Evolutionary conservation across 2,329 filamentous ascomycete species (phyloP), one percentile per base, ranked within the genome.

Genomic region (Pyrenophora graminea): DNA sequence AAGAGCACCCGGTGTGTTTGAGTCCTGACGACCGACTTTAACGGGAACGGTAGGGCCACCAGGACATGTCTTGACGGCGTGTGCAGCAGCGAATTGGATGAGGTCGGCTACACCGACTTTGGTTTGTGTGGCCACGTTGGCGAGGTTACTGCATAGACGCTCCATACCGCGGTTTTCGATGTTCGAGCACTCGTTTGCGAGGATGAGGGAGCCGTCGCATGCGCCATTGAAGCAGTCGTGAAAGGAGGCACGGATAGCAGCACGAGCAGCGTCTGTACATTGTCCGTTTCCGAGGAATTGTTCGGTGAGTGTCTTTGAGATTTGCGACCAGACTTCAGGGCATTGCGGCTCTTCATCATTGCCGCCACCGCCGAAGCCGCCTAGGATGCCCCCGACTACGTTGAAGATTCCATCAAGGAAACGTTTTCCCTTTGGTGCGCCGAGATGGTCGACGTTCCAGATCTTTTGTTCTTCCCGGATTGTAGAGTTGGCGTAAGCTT

Each of bases 151-250:
- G 13, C 74, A 76, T 21, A 81, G 75, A 4, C 67, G 68, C 46
- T 71, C 57, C 1, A 85, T 69, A 0, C 79, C 80, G 2, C 48
- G 61, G 62, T 84, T 75, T 45, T 75, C 70, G 0, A 45, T 8
- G 15, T 73, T 67, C 1, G 62, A 58, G 53, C 74, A 74, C 43
- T 73, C 70, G 17, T 66, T 48, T 17, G 70, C 67, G 13, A 72
- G 64, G 41, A 73, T 70, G 21, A 73, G 58, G 21, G 70, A 73
- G 8, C 70, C 70, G 36, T 73, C 70, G 39, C 69, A 72, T 2
- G 67, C 67, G 12, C 69, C 70, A 39, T 67, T 67, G 64, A 71
- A 71, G 58, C 69, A 72, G 51, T 72, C 70, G 19, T 73, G 70
- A 56, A 73, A 73, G 2, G 68, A 60, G 3, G 56, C 58, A 21